phyloP scores from a whole-genome alignment of 2,329 filamentous ascomycete species.

The Onygenales sp. region DNA sequence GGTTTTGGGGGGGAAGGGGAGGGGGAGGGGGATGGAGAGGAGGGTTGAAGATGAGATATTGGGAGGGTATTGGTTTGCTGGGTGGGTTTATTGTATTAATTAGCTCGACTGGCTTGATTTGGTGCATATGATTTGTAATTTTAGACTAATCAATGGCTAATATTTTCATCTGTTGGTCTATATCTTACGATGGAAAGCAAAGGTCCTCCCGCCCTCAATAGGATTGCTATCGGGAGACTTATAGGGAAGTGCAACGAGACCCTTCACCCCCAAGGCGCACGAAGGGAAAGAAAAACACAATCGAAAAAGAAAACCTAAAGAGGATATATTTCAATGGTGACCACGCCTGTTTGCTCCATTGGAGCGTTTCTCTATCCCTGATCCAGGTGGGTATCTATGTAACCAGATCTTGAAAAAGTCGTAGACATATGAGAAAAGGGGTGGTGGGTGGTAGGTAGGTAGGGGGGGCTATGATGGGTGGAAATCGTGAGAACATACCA shows the following conservation, averaged over 20 bases:
- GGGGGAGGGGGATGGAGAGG: slow-evolving; percentile 1
- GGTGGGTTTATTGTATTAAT: too few relatives aligned
- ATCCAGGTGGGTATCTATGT: background rate
- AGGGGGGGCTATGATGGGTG: background rate
- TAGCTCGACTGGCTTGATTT: too few relatives aligned
- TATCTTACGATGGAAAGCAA: too few relatives aligned
- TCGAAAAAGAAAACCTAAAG: background rate
- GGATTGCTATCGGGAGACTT: too few relatives aligned
- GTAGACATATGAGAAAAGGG: background rate
- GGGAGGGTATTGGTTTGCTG: too few relatives aligned
- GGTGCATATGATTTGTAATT: too few relatives aligned
- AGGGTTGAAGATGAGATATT: background rate
- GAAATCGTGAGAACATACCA: background rate
- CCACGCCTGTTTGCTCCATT: background rate
- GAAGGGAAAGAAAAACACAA: background rate
- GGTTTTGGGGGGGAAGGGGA: background rate
- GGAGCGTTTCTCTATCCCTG: background rate
- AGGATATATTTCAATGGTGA: background rate
- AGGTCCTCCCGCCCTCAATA: too few relatives aligned
- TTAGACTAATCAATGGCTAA: too few relatives aligned
- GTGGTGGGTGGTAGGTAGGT: too few relatives aligned
- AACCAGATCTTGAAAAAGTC: background rate
- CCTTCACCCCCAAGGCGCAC: too few relatives aligned
- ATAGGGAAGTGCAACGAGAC: too few relatives aligned
- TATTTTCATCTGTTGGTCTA: too few relatives aligned